Percentiles rank a stretch among this genome's conserved stretches.
These are phyloP conservation scores for Marchantia polymorpha DNA, from an alignment of 225 moss, liverwort and hornwort species.

Conservation along the genomic window DNA sequence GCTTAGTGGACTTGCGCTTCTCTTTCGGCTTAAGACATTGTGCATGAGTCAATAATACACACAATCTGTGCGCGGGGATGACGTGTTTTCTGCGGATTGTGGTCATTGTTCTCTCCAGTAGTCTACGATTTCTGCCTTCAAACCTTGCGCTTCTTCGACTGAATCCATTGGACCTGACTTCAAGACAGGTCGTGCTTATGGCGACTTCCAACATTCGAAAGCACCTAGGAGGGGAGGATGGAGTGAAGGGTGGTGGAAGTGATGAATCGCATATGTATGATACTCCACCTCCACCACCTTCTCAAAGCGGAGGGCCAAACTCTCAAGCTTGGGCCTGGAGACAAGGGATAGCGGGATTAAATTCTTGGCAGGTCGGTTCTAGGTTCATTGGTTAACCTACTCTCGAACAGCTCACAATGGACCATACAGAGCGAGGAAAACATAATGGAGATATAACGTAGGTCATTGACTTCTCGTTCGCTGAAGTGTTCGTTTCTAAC, in stretches of 20 bases:
- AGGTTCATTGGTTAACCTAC: not conserved
- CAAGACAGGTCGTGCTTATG: slow-evolving; percentile 48
- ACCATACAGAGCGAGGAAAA: not conserved
- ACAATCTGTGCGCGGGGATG: not conserved
- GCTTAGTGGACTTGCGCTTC: not conserved
- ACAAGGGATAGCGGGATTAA: slow-evolving; percentile 39
- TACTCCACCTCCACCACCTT: slow-evolving; percentile 14
- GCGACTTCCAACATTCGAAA: slow-evolving; percentile 44
- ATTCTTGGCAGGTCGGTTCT: slow-evolving; percentile 50
- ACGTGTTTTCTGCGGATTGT: no score
- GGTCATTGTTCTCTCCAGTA: no score
- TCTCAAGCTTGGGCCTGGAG: slow-evolving; percentile 57
- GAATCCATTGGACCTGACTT: not conserved
- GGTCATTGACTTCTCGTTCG: not conserved
- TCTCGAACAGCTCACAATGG: not conserved
- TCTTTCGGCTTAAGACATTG: no score
- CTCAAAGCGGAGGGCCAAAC: slow-evolving; percentile 10
- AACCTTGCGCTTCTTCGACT: slow-evolving; percentile 1
- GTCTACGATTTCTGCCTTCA: no score
- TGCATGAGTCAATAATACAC: not conserved
- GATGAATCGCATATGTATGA: slow-evolving; percentile 41
- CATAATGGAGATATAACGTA: no score
- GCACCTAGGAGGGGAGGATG: slow-evolving; percentile 24
- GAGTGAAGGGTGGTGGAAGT: slow-evolving; percentile 9
- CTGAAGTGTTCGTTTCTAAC: not conserved